Evolutionary conservation across 2,329 filamentous ascomycete species (phyloP).

Genomic region (Paramyrothecium sp.): DNA sequence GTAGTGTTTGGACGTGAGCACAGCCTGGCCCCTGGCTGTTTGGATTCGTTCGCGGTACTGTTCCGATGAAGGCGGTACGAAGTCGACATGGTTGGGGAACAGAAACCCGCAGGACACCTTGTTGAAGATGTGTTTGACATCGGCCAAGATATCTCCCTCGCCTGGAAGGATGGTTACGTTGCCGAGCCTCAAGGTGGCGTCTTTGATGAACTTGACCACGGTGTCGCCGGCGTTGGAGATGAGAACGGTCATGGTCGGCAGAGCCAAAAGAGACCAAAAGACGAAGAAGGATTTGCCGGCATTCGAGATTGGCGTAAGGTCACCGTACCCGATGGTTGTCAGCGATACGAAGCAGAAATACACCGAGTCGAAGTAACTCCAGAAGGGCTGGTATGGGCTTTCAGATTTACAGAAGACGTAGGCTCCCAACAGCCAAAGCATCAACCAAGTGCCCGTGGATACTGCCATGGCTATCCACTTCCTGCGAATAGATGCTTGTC

Average conservation of each 20-base stretch:
- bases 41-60: neutral
- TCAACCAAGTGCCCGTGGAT: slow-evolving; percentile 65
- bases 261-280: slow-evolving; percentile 84
- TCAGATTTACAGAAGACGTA: slow-evolving; percentile 64
- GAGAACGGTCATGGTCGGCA: slow-evolving; percentile 86
- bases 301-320: slow-evolving; percentile 73
- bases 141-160: slow-evolving; percentile 46
- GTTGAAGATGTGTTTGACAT: slow-evolving; percentile 41
- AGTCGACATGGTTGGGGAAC: slow-evolving; percentile 25
- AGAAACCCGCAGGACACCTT: slow-evolving; percentile 41
- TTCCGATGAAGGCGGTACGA: neutral
- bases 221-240: slow-evolving; percentile 84
- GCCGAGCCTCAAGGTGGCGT: slow-evolving; percentile 54
- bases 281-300: slow-evolving; percentile 84
- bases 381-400: slow-evolving; percentile 47
- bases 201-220: slow-evolving; percentile 62
- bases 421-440: slow-evolving; percentile 80
- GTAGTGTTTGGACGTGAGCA: neutral
- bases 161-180: slow-evolving; percentile 61
- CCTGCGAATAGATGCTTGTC: slow-evolving; percentile 60
- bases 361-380: slow-evolving; percentile 77
- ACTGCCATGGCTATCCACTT: slow-evolving; percentile 72
- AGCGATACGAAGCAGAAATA: slow-evolving; percentile 86
- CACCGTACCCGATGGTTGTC: slow-evolving; percentile 85
- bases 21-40: neutral